Percentiles rank a stretch among this genome's conserved stretches.
Evolutionary conservation across 2,329 filamentous ascomycete genomes (phyloP).

Genomic region (Cordyceps tenuipes): DNA sequence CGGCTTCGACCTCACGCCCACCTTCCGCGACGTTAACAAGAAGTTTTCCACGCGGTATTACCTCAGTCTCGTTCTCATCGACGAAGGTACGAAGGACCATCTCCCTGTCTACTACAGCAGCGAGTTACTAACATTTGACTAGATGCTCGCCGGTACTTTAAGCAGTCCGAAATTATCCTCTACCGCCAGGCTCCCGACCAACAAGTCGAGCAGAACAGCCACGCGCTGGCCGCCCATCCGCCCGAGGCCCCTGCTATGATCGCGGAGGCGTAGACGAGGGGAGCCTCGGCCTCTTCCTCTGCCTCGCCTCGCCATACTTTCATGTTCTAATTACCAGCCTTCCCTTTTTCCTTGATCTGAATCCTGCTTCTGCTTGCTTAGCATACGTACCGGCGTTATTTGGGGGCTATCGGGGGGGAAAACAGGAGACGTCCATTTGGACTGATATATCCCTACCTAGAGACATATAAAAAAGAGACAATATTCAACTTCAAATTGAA

Average conservation of each 20-base stretch:
- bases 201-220: conserved; percentile 28
- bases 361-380: conserved; percentile 21
- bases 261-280: conserved; percentile 15
- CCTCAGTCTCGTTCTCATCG: conserved; percentile 88
- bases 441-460: conserved; percentile 23
- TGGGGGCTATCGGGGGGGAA: conserved; percentile 13
- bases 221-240: conserved; percentile 31
- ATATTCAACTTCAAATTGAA: background rate
- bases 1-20: conserved; percentile 94
- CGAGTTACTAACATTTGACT: conserved; percentile 6
- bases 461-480: conserved; percentile 15
- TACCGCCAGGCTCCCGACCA: conserved; percentile 71
- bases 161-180: conserved; percentile 96
- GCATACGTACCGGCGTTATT: conserved; percentile 34
- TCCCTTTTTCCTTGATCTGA: background rate
- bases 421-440: conserved; percentile 19
- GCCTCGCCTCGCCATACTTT: background rate
- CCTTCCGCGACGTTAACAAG: conserved; percentile 99
- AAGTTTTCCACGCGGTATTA: conserved; percentile 99
- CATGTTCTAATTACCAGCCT: conserved; percentile 4
- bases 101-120: too few relatives aligned
- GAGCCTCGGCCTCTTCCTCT: background rate
- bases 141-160: conserved; percentile 97
- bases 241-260: conserved; percentile 39
- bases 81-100: conserved; percentile 59